Evolutionary conservation across 768 basidiomycete genomes (phyloP).

Genomic region (Panaeolus papilionaceus): DNA sequence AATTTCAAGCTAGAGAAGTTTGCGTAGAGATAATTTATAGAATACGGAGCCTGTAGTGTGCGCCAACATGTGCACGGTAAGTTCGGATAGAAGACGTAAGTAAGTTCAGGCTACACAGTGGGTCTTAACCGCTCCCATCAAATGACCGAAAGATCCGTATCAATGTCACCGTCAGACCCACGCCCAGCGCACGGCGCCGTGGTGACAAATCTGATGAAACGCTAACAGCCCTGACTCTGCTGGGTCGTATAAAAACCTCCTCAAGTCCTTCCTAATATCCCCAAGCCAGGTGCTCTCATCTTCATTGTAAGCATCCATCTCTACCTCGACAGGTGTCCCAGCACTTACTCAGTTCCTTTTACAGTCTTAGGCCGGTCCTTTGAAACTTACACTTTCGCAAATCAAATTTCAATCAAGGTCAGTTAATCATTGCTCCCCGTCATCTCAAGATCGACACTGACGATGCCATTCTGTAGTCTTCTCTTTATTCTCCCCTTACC

Average conservation of each 20-base stretch:
- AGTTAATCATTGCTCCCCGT: neutral
- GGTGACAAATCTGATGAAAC: constrained; percentile 2
- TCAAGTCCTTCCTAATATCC: neutral
- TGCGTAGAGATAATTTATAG: no score
- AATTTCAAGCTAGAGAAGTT: no score
- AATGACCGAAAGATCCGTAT: constrained; percentile 1
- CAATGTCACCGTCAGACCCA: neutral
- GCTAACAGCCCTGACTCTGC: neutral
- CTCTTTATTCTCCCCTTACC: constrained; percentile 21
- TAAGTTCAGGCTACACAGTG: no score
- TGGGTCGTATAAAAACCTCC: constrained; percentile 15
- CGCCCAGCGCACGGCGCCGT: neutral
- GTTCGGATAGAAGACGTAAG: no score
- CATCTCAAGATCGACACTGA: neutral
- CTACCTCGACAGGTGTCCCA: neutral
- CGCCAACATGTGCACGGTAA: no score
- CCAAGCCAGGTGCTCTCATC: constrained; percentile 24
- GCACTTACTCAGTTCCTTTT: constrained; percentile 11
- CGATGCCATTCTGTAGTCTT: neutral
- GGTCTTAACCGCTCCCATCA: neutral
- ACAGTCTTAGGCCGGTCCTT: constrained; percentile 35
- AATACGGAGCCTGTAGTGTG: no score
- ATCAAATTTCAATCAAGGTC: constrained; percentile 14
- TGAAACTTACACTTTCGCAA: constrained; percentile 26
- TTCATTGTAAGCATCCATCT: constrained; percentile 7